A percentile compares a stretch with the other conserved stretches of the same genome.
These are phyloP conservation scores for Trichoderma oligosporum DNA, from an alignment of 2,329 filamentous ascomycete species.

Conservation along the genomic window DNA sequence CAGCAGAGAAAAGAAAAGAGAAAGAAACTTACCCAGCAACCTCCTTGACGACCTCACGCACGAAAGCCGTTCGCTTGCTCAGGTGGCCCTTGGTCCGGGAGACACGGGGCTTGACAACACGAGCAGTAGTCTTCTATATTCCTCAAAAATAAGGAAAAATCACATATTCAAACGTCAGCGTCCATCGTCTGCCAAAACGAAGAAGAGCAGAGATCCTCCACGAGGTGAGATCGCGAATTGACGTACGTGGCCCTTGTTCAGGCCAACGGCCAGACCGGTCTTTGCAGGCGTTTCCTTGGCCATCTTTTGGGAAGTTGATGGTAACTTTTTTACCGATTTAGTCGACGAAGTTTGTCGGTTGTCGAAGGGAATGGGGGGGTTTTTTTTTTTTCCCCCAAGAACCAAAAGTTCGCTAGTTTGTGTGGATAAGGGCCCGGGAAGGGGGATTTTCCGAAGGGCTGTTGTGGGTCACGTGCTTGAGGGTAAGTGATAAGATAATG, in stretches of 20 bases:
- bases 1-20: neutral
- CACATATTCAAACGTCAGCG: constrained; percentile 55
- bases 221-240: constrained; percentile 60
- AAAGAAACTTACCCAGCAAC: constrained; percentile 74
- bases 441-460: constrained; percentile 21
- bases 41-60: constrained; percentile 96
- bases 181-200: constrained; percentile 55
- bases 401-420: too few relatives aligned
- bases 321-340: constrained; percentile 31
- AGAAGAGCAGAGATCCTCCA: constrained; percentile 64
- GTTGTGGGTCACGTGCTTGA: constrained; percentile 33
- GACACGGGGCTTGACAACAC: constrained; percentile 73
- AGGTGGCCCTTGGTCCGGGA: constrained; percentile 90
- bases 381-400: neutral
- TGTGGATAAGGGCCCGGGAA: constrained; percentile 16
- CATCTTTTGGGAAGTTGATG: constrained; percentile 46
- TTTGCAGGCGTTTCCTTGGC: constrained; percentile 57
- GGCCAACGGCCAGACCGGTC: constrained; percentile 57
- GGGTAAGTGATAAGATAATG: constrained; percentile 24
- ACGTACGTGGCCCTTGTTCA: constrained; percentile 64
- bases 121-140: constrained; percentile 73
- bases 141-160: constrained; percentile 18
- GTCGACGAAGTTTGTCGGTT: constrained; percentile 26
- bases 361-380: constrained; percentile 22
- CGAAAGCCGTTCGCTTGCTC: constrained; percentile 95